These are phyloP conservation scores for Aspergillus tamarii DNA, from an alignment of 2,329 filamentous ascomycete genomes.

Conservation along the genomic window DNA sequence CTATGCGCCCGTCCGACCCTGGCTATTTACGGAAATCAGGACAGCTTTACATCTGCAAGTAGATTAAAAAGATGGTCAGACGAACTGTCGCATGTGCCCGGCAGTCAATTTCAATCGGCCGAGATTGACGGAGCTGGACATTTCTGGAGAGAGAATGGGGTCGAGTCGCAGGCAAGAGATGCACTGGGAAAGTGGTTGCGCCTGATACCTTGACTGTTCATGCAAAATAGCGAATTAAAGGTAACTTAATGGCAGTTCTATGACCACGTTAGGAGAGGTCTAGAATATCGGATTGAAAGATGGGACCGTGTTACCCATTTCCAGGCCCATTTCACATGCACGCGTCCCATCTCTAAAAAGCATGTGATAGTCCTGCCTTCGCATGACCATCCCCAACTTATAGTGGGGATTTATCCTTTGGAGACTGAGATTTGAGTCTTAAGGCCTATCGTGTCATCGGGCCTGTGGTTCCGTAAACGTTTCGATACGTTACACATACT, in stretches of 20 bases:
- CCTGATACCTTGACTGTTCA: conserved; percentile 18
- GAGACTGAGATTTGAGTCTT: neutral
- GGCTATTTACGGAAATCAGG: conserved; percentile 73
- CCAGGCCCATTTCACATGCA: neutral
- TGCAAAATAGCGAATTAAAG: neutral
- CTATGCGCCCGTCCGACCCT: conserved; percentile 61
- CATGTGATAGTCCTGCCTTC: neutral
- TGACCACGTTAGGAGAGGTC: neutral
- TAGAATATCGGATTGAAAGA: neutral
- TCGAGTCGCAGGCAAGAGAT: conserved; percentile 44
- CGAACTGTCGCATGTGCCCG: conserved; percentile 50
- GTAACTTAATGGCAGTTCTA: neutral
- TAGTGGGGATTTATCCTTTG: neutral
- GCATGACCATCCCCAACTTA: neutral
- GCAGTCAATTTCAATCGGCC: conserved; percentile 52
- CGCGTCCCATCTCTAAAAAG: neutral
- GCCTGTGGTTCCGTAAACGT: neutral
- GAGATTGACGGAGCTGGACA: conserved; percentile 62
- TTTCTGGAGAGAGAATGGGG: conserved; percentile 64
- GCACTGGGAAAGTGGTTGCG: conserved; percentile 47
- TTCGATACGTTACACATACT: neutral
- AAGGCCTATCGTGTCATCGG: neutral
- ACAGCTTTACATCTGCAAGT: conserved; percentile 70
- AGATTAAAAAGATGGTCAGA: conserved; percentile 70
- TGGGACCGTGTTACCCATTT: neutral